Evolutionary conservation across 164 flowering plant species (phyloP), one percentile per base, ranked within the genome.

Genomic region (Piper longum): DNA sequence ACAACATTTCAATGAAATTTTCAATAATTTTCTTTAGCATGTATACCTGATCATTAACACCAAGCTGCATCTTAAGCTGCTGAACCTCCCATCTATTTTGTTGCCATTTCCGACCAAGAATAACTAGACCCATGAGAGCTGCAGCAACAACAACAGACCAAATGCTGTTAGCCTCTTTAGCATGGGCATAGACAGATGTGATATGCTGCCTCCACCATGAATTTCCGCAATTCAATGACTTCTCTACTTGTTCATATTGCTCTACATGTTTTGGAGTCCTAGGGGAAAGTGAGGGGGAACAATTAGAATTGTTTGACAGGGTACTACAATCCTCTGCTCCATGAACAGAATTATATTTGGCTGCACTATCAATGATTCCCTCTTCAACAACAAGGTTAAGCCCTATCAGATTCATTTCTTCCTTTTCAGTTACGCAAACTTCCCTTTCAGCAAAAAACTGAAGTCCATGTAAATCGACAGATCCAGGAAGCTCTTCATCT

Each of bases 201-300:
- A 83, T 92, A 48, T 73, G 75, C 74, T 82, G 81, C 80, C 81
- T 87, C 99, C 97, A 95, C 99, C 99, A 95, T 65, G 92, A 90
- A 72, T 83, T 84, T 67, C 86, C 78, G n/a, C 91, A 93, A 66
- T 83, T 81, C 56, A 72, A 76, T 62, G 86, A 67, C 7, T 18
- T 76, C 54, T 72, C 73, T 64, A 54, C 42, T 13, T 79, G 36
- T 26, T 26, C 72, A 54, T 76, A 79, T 64, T 73, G 85, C 48
- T 81, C 67, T 14, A 45, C 17, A 12, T 65, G 51, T 45, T 56
- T 60, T 26, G 62, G 41, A 17, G 72, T 57, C 59, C 61, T 52
- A 9, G 66, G 56, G 13, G 43, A 55, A 62, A 67, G 70, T 4
- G 65, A 63, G 59, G 67, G 43, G 56, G 72, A 65, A 57, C 41